Evolutionary conservation across 257 asterid genomes (phyloP).

Genomic region (Capsicum pubescens): DNA sequence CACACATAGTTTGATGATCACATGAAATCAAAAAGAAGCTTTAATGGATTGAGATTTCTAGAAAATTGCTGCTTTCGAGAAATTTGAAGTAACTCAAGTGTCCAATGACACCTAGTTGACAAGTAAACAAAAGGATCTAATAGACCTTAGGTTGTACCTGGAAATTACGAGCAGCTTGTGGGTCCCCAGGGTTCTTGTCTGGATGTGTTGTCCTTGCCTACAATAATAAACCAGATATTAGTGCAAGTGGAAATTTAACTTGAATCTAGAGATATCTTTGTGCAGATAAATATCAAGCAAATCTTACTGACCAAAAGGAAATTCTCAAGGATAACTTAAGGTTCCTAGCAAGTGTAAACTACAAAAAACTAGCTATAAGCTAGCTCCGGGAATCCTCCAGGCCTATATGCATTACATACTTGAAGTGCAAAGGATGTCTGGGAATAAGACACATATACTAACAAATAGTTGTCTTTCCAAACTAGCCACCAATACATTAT

Average conservation of each 20-base stretch:
- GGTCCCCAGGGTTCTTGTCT: constrained; percentile 81
- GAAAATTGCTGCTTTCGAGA: not conserved
- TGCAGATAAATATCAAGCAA: not conserved
- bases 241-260: not conserved
- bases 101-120: not conserved
- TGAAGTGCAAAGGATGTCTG: not conserved
- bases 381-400: not conserved
- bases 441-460: not conserved
- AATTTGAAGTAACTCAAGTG: constrained; percentile 1
- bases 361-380: not conserved
- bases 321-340: not conserved
- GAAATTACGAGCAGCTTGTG: constrained; percentile 79
- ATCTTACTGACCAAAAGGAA: not conserved
- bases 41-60: not conserved
- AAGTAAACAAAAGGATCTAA: not conserved
- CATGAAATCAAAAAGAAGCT: not conserved
- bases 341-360: not conserved
- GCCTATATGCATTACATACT: not conserved
- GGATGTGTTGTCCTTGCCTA: constrained; percentile 88
- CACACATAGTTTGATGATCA: not conserved
- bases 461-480: not conserved
- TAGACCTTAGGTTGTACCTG: constrained; percentile 49
- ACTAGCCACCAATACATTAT: not conserved
- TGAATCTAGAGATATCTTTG: not conserved
- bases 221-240: constrained; percentile 24